phyloP scores from a whole-genome alignment of 768 basidiomycete genomes.

The Phaeotremella skinneri region DNA sequence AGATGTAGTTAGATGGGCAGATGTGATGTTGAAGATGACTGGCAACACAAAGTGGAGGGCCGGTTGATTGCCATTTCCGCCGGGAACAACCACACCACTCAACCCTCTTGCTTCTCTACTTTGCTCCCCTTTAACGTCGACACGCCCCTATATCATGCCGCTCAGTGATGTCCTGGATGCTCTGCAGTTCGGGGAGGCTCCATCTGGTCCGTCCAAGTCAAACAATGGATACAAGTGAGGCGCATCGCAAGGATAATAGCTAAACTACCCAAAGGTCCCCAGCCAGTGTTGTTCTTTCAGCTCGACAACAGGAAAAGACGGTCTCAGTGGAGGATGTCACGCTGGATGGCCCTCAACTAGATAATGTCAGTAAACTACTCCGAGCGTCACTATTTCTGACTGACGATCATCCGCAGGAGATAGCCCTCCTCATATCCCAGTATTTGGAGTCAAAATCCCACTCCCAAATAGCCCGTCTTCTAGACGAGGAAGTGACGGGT shows the following conservation, averaged over 20 bases:
- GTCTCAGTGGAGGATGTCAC: slow-evolving; percentile 11
- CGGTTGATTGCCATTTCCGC: too few species aligned
- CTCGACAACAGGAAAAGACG: slow-evolving; percentile 14
- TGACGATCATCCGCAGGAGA: slow-evolving; percentile 23
- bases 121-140: too few species aligned
- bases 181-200: too few species aligned
- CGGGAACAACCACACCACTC: too few species aligned
- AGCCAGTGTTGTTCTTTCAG: slow-evolving; percentile 3
- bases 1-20: too few species aligned
- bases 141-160: too few species aligned
- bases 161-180: too few species aligned
- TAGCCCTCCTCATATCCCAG: slow-evolving; percentile 39
- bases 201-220: neutral
- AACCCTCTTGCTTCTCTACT: too few species aligned
- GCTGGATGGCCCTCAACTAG: slow-evolving; percentile 16
- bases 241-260: neutral
- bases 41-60: too few species aligned
- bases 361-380: slow-evolving; percentile 6
- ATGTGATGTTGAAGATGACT: too few species aligned
- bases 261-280: neutral
- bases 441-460: slow-evolving; percentile 34
- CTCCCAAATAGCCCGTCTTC: slow-evolving; percentile 13
- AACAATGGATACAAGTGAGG: neutral
- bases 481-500: slow-evolving; percentile 38
- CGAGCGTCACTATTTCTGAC: neutral